Evolutionary conservation across 495 filamentous ascomycete genomes (phyloP), one percentile per base, ranked within the genome.

Genomic region (Echria macrotheca): DNA sequence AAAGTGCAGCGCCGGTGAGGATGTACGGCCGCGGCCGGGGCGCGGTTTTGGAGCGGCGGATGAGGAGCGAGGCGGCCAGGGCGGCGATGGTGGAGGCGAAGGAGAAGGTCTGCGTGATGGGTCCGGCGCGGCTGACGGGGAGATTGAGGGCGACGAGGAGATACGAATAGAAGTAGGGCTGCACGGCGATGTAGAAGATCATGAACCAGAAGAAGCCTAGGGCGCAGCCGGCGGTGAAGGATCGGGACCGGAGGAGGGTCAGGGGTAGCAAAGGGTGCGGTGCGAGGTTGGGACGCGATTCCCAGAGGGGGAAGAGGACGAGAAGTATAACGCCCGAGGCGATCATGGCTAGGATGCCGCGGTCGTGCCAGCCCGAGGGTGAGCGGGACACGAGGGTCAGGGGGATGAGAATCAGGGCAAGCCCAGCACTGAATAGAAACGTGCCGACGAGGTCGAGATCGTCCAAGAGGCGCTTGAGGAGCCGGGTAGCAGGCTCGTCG

Each of bases 81-180:
- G 71, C 68, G 55, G 70, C 74, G 61, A 82, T 67, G 44, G 69
- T 69, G 5, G 74, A 74, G 25, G 75, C 72, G 28, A 81, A 72
- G 53, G 62, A 64, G 59, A 76, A 80, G 38, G 66, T 59, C 51
- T 77, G 77, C 5, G 59, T 66, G 49, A 83, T 67, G 48, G 79
- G 79, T 5, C 60, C 75, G 0, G 82, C 76, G 43, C 72, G 64
- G 15, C 66, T 62, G 42, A 79, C 61, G 54, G 61, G 66, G 17
- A 82, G 75, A 58, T 77, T 66, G 58, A 80, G 75, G n/a, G 85
- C 82, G 11, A 86, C 80, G 48, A 81, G 73, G 11, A 84, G 66
- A 67, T 79, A 86, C 22, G 77, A 78, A 58, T 69, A 75, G 63
- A 80, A 80, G 60, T 84, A 83, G 8, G 73, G 68, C 48, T 69